Evolutionary conservation across 1,284 basidiomycete species (phyloP), one percentile per base, ranked within the genome.

Genomic region (Marasmius oreades): DNA sequence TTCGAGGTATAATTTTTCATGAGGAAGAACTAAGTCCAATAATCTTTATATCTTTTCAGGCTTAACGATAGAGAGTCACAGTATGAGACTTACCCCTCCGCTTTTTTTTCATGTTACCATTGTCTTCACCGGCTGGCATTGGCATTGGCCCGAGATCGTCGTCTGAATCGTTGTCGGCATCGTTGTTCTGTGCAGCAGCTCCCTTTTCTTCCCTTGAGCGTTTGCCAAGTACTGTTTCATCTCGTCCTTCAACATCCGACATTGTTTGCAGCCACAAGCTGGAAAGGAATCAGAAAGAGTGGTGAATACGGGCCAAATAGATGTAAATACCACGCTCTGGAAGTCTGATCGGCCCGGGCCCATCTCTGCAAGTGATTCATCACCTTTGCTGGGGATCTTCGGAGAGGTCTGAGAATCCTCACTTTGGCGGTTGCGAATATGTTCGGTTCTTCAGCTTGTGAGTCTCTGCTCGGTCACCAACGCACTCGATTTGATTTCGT

Each of bases 61-160:
- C 78, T 76, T 54, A 82, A 72, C 42, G 81, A 75, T 72, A 53
- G 31, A 39, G 43, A 48, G 60, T 44, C 43, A 59, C 23, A 57
- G 61, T 54, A 59, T 51, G 45, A 51, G 52, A 61, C 78, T 55
- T 63, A 86, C 88, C 84, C 78, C 88, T 90, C 52, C 86, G 78
- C 63, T 86, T 88, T 76, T 90, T 90, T 73, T 88, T 87, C 51
- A 70, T 73, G 39, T 31, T 33, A 10, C 65, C 74, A 6, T 60
- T 71, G 10, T 68, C 65, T 33, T 66, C 73, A 11, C 69, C 73
- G 5, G 75, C 79, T 43, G 85, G 82, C 70, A 87, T 70, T 20
- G 88, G 88, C 88, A 90, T 89, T 10, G 88, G 88, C 1, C 88
- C 88, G 48, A 90, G 77, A 65, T 89, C 86, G 59, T 89, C 87